A percentile compares a stretch with the other conserved stretches of the same genome.
Conservation (phyloP, 2,329 filamentous ascomycete species). For the Metarhizium anisopliae region DNA sequence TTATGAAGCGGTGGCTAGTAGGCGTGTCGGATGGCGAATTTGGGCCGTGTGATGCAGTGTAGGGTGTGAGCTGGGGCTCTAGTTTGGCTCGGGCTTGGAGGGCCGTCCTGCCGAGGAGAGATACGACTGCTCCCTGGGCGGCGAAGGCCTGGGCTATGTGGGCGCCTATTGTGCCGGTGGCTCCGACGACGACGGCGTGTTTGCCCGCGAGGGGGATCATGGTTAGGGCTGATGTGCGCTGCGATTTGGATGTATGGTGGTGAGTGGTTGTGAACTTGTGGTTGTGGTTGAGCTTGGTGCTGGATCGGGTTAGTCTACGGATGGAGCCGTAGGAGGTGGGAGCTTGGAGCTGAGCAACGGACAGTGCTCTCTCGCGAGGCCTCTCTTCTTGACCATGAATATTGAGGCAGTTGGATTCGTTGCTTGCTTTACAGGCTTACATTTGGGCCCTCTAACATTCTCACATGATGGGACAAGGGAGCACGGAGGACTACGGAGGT, state of each 20-base stretch:
- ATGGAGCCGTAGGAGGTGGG: no score
- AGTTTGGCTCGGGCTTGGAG: conserved; percentile 33
- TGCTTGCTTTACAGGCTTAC: no score
- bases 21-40: conserved; percentile 9
- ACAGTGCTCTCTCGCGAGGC: no score
- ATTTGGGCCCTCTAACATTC: no score
- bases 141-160: conserved; percentile 61
- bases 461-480: no score
- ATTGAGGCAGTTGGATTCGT: no score
- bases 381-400: no score
- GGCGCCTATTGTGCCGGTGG: conserved; percentile 60
- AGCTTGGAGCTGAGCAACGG: no score
- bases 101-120: conserved; percentile 51
- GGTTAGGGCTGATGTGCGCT: not conserved
- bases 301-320: not conserved
- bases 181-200: conserved; percentile 57
- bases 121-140: conserved; percentile 46
- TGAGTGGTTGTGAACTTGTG: not conserved
- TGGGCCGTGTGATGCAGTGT: conserved; percentile 4
- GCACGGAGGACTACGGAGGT: no score
- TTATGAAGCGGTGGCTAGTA: conserved; percentile 23
- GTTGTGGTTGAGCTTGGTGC: not conserved
- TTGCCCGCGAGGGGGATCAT: conserved; percentile 32
- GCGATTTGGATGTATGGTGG: not conserved
- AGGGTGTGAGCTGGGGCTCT: conserved; percentile 21